Evolutionary conservation across 2,329 filamentous ascomycete species (phyloP), one percentile per base, ranked within the genome.

Genomic region (Fusarium bulbicola): DNA sequence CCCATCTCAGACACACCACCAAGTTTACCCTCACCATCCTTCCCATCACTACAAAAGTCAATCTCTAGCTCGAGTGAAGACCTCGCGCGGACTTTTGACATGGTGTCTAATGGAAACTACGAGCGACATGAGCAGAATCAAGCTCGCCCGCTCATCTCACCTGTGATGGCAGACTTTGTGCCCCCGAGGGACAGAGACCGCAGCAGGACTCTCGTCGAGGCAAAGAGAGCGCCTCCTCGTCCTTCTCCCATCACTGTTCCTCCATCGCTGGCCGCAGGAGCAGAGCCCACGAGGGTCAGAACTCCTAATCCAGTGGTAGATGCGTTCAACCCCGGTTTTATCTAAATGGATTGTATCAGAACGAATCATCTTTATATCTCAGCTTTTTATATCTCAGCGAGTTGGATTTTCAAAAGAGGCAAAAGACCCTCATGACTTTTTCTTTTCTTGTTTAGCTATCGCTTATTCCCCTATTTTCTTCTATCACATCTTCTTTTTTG

Each of bases 21-120:
- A 1, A 80, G 78, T 12, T 70, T 83, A 10, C 81, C 81, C 1
- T 82, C 81, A 20, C 82, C 82, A 5, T 80, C 81, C 0, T 83
- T 83, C 32, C 68, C 78, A 7, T 82, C 82, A 0, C 71, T 83
- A 4, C 78, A 81, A 56, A 76, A 80, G 49, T 79, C 79, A 34
- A 80, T 83, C 42, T 81, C 81, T 3, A 78, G 36, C 50, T 79
- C 80, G 18, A 80, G 76, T 62, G 79, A 80, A 49, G 77, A 78
- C 43, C 70, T 84, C 4, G 76, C 78, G 16, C 75, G 72, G 24
- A 77, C 75, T 6, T 80, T 83, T 65, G 81, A 82, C 34, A 66
- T 80, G 26, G 65, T 74, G 21, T 69, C 74, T 10, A 70, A 72
- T 12, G 75, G 37, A 3, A 59, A 68, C 24, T 56, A 53, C 8